Conservation (phyloP, 805 yeast genomes). For the Komagataella populi region DNA sequence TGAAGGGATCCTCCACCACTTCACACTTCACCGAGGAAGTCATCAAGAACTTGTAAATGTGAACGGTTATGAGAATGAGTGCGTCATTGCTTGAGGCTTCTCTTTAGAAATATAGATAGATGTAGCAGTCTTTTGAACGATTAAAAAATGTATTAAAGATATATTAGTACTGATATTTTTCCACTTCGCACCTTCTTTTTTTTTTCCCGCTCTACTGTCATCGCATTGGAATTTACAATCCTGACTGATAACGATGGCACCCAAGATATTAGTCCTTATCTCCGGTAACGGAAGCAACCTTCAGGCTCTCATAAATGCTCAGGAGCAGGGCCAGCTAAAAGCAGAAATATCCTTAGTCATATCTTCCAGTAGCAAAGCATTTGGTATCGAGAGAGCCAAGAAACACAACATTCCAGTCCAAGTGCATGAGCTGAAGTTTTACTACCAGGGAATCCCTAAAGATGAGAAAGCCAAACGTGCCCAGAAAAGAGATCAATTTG, state of each 20-base stretch:
- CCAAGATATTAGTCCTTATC: slow-evolving; percentile 58
- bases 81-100: not conserved
- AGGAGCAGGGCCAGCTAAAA: slow-evolving; percentile 20
- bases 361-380: slow-evolving; percentile 80
- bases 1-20: slow-evolving; percentile 87
- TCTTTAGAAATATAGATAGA: not conserved
- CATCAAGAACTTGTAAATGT: slow-evolving; percentile 50
- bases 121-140: not conserved
- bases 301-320: slow-evolving; percentile 84
- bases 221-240: not conserved
- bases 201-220: not conserved
- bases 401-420: slow-evolving; percentile 57
- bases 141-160: not conserved
- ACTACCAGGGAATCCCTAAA: slow-evolving; percentile 65
- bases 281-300: slow-evolving; percentile 95
- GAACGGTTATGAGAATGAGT: not conserved
- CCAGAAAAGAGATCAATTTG: slow-evolving; percentile 56
- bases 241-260: slow-evolving; percentile 1
- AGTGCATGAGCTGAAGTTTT: slow-evolving; percentile 57
- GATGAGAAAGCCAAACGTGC: slow-evolving; percentile 45
- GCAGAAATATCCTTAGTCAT: slow-evolving; percentile 60
- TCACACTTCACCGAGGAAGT: slow-evolving; percentile 85
- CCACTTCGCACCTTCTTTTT: not conserved
- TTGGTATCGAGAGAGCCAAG: slow-evolving; percentile 70
- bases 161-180: not conserved